Base-by-base conservation (phyloP, 306 rosid genomes). In the Quercus wislizeni region DNA sequence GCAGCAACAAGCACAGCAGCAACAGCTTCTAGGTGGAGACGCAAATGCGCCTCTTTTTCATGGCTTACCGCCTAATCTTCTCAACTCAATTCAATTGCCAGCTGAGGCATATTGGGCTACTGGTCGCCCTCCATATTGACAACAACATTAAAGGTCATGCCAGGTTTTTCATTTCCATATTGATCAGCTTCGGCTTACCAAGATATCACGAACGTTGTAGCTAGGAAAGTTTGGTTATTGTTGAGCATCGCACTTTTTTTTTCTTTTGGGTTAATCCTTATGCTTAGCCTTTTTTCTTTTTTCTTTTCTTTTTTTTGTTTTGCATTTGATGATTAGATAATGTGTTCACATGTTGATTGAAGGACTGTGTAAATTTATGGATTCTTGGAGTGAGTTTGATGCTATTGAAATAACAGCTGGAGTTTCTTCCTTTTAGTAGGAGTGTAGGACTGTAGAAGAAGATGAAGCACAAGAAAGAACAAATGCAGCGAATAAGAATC, bases 61-160 rank as follows among this genome's bases (percentile, higher is more conserved):
- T 75, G 94, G 92, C 1, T 78, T 96, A 82, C 88, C 88, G 63
- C 97, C 94, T 10, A 90, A 91, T 86, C 96, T 93, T 38, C 87
- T 93, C 0, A 90, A 86, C 77, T 91, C 98, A 0, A 92, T 93
- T 87, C 97, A 95, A 85, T 85, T 93, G 93, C 98, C 97, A 2
- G 57, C 90, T 0, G 96, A 96, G 20, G 82, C 90, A 3, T 93
- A 91, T 81, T 95, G 96, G 97, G 86, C 92, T 1, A 84, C 86
- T 2, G 86, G 87, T 82, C 96, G 97, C 5, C 93, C 99, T 64
- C 97, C 98, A 1, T 95, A 81, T 80, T 93, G 87, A 88, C 74
- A 88, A 76, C 25, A 54, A 27, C 33, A 58, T 8, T 19, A 23
- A 27, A 4, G 51, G 55, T 23, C 33, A 43, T 62, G 11, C 12